Evolutionary conservation across 345 rosid species (phyloP).

Genomic region (Triadica sebifera): DNA sequence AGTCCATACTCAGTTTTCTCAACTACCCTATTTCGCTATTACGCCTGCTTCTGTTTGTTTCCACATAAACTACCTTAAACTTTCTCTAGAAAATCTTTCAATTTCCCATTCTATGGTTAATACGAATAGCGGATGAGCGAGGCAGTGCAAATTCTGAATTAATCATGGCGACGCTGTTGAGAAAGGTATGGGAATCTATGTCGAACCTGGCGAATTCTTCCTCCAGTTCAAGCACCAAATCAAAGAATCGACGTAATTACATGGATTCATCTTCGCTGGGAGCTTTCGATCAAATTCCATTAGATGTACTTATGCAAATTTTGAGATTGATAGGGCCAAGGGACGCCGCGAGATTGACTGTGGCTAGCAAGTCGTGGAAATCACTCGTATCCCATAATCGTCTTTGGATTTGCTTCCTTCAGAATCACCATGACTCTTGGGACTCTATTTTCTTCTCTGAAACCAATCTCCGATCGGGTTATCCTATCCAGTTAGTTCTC

Average conservation of each 20-base stretch:
- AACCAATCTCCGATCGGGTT: conserved; percentile 52
- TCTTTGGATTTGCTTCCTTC: conserved; percentile 71
- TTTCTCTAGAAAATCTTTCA: neutral
- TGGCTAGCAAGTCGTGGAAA: conserved; percentile 48
- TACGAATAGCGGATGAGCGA: neutral
- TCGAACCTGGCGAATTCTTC: conserved; percentile 32
- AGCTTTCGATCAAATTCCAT: conserved; percentile 55
- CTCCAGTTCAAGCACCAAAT: conserved; percentile 1
- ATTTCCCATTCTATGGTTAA: neutral
- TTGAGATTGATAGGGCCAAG: conserved; percentile 55
- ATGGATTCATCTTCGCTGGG: conserved; percentile 44
- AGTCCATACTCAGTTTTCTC: too few species aligned
- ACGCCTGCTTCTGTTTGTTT: neutral
- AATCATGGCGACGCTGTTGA: conserved; percentile 37
- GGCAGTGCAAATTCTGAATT: neutral
- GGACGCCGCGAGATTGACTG: conserved; percentile 51
- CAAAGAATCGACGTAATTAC: conserved; percentile 12
- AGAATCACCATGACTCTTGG: conserved; percentile 37
- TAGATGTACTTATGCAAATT: conserved; percentile 61
- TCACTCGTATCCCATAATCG: conserved; percentile 48
- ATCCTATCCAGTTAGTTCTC: conserved; percentile 59
- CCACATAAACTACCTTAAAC: neutral
- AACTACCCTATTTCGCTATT: neutral
- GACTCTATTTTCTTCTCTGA: conserved; percentile 73
- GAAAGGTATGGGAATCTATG: conserved; percentile 50